A percentile compares a stretch with the other conserved stretches of the same genome.
Conservation (phyloP, 2,329 filamentous ascomycete genomes). For the Stagonosporopsis vannaccii region DNA sequence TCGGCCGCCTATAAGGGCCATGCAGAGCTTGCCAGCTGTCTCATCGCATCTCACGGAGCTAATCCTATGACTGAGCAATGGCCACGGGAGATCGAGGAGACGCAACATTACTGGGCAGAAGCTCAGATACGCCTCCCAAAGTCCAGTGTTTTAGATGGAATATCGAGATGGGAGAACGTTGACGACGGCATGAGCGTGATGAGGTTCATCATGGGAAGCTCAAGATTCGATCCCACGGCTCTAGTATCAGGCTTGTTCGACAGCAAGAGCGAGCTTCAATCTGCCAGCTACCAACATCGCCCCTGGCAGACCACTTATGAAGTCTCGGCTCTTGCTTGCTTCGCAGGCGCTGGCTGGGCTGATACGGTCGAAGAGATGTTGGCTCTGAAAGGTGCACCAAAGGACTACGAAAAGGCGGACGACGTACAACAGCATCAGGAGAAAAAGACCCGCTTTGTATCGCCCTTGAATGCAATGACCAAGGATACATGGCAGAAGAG, state of each 20-base stretch:
- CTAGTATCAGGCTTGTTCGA: conserved; percentile 27
- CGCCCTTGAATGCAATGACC: conserved; percentile 25
- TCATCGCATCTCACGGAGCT: conserved; percentile 24
- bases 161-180: conserved; percentile 26
- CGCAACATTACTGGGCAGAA: conserved; percentile 29
- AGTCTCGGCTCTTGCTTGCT: conserved; percentile 25
- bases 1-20: conserved; percentile 28
- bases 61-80: conserved; percentile 30
- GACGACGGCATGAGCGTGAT: conserved; percentile 24
- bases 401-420: conserved; percentile 26
- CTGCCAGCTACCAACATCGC: conserved; percentile 18
- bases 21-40: conserved; percentile 22
- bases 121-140: conserved; percentile 24
- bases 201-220: conserved; percentile 25
- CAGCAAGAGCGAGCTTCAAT: conserved; percentile 26
- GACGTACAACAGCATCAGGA: conserved; percentile 27
- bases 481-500: conserved; percentile 31
- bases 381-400: conserved; percentile 17
- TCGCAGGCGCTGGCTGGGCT: conserved; percentile 27
- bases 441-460: conserved; percentile 23
- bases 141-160: conserved; percentile 26
- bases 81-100: conserved; percentile 27
- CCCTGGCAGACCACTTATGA: conserved; percentile 31
- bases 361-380: conserved; percentile 29
- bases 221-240: conserved; percentile 22